Base-by-base conservation (phyloP, 2,329 filamentous ascomycete species). In the Cercospora sp. region DNA sequence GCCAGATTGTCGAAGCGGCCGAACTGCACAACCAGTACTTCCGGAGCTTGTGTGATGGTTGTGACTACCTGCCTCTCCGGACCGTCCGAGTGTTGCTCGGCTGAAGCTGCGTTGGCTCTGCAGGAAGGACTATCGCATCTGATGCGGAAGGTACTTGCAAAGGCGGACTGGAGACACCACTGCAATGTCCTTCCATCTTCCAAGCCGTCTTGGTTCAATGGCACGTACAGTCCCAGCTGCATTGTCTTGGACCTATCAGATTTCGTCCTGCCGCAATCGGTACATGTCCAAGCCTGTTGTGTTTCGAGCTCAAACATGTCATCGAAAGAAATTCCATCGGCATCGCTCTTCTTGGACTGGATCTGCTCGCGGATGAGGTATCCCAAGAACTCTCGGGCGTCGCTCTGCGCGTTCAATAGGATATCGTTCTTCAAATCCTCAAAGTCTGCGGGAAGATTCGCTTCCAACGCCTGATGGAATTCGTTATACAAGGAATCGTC, bases 301-400 rank as follows among this genome's bases (percentile, higher is more conserved):
- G 16, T 55, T 5, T 24, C 32, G 12, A 69, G 28, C 5, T 51
- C 57, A 16, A 71, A 71, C 53, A 67, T 63, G 2, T 32, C 16
- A 1, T 45, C 53, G 60, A 66, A 70, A 12, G 16, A 43, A 3
- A 21, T 16, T 4, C 37, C 53, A 26, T 69, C 67, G 6, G n/a
- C 55, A 16, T 62, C 26, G 7, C 37, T 51, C 12, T 21, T 32
- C 21, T 61, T 66, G 3, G 34, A 37, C 16, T 37, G 12, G 10
- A 66, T 49, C 5, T 66, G 63, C n/a, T 58, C 24, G 16, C n/a
- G 28, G 2, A 70, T 16, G 5, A 70, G 51, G 26, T 68, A 70
- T 6, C 40, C 34, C 24, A 70, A 16, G 30, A 68, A 68, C 7
- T 66, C 65, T 8, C 55, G 58, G 1, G 62, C 21, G 57, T 68